Percentiles rank a stretch among this genome's conserved stretches.
Evolutionary conservation across 2,329 filamentous ascomycete species (phyloP).

Genomic region (Scleromitrula shiraiana): DNA sequence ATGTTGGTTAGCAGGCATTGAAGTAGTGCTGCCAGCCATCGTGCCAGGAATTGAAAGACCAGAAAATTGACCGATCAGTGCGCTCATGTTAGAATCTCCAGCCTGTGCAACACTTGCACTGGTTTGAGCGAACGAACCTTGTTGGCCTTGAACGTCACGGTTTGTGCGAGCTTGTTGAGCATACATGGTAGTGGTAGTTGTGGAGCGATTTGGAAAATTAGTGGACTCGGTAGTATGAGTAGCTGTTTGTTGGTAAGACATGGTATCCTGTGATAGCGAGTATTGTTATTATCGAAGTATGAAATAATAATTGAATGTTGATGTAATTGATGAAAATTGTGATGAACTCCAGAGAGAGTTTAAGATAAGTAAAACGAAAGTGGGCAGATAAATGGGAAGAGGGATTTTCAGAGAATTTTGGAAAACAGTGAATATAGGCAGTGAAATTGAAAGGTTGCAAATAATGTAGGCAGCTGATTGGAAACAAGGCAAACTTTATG

Average conservation of each 20-base stretch:
- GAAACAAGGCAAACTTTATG: not conserved
- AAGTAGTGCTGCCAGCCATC: conserved; percentile 27
- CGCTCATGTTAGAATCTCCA: conserved; percentile 21
- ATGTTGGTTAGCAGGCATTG: conserved; percentile 24
- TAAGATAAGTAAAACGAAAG: not conserved
- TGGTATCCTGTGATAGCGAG: conserved; percentile 23
- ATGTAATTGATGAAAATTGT: conserved; percentile 2
- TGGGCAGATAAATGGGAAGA: not conserved
- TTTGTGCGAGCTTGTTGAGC: conserved; percentile 24
- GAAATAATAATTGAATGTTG: conserved; percentile 1
- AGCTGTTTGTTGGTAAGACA: conserved; percentile 30
- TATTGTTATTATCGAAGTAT: conserved; percentile 13
- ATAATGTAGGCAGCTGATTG: not conserved
- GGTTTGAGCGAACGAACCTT: conserved; percentile 18
- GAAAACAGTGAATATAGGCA: conserved; percentile 1
- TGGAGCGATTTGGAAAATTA: conserved; percentile 19
- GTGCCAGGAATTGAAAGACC: conserved; percentile 28
- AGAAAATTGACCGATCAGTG: conserved; percentile 27
- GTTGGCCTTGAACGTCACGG: conserved; percentile 25
- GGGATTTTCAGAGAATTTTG: not conserved
- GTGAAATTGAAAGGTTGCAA: not conserved
- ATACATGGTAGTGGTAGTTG: conserved; percentile 25
- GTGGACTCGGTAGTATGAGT: conserved; percentile 19
- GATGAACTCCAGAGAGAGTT: not conserved
- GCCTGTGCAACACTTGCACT: conserved; percentile 13